Evolutionary conservation across 2,329 filamentous ascomycete species (phyloP).

Genomic region (Trichoderma aggressivum): DNA sequence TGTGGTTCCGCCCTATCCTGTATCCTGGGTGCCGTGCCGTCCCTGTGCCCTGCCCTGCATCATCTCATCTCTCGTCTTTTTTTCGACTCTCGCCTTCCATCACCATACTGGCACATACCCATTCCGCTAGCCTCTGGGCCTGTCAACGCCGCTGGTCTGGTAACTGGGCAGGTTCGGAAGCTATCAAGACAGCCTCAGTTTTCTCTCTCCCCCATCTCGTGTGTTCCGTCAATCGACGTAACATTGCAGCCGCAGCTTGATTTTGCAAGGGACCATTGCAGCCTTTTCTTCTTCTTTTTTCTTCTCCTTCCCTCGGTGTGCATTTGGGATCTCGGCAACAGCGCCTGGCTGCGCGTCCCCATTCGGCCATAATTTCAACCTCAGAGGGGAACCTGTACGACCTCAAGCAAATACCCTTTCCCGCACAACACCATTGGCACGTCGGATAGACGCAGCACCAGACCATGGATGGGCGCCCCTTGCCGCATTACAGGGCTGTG

Average conservation of each 20-base stretch:
- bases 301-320: not conserved
- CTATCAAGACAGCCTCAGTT: not conserved
- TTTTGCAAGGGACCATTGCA: not conserved
- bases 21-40: not conserved
- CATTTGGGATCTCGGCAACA: not conserved
- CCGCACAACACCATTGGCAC: not conserved
- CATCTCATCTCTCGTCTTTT: not conserved
- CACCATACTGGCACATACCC: not conserved
- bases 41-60: not conserved
- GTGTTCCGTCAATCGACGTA: not conserved
- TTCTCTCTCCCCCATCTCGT: not conserved
- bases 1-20: not conserved
- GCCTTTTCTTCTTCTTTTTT: not conserved
- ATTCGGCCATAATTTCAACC: not conserved
- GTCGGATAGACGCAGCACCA: not conserved
- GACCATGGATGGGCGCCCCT: conserved; percentile 13
- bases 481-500: conserved; percentile 12
- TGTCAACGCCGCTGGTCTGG: not conserved
- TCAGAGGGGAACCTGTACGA: not conserved
- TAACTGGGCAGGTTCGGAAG: not conserved
- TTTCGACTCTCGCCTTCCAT: not conserved
- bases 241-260: not conserved
- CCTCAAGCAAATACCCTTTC: not conserved
- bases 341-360: not conserved
- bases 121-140: not conserved